Conservation (phyloP, 768 basidiomycete genomes). For the Rhizopogon sp. region DNA sequence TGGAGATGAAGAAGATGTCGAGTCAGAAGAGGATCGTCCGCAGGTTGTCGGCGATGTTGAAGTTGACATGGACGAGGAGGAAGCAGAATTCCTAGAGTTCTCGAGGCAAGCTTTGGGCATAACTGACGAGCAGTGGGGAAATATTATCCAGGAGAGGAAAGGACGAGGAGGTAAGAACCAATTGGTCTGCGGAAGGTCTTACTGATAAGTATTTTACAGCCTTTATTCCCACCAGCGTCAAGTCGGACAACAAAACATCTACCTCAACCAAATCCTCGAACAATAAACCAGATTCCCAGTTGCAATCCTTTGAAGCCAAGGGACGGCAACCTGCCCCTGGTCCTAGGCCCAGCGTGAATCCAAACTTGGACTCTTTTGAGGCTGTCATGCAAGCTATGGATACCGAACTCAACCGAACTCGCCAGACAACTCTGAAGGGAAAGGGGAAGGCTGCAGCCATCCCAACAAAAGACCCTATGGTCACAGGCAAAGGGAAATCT, state of each 20-base stretch:
- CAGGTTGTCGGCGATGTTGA: slow-evolving; percentile 82
- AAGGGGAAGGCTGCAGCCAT: slow-evolving; percentile 12
- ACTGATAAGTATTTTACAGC: slow-evolving; percentile 29
- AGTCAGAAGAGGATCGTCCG: slow-evolving; percentile 78
- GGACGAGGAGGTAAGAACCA: slow-evolving; percentile 70
- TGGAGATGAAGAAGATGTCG: slow-evolving; percentile 42
- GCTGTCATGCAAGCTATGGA: slow-evolving; percentile 97
- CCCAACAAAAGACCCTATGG: slow-evolving; percentile 12
- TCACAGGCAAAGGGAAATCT: slow-evolving; percentile 45
- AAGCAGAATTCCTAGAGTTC: slow-evolving; percentile 94
- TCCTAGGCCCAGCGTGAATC: slow-evolving; percentile 46
- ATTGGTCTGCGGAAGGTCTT: not conserved
- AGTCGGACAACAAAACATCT: slow-evolving; percentile 4
- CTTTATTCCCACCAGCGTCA: slow-evolving; percentile 45
- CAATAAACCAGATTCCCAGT: not conserved
- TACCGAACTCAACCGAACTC: slow-evolving; percentile 58
- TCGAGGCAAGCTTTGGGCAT: slow-evolving; percentile 90
- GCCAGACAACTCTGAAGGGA: slow-evolving; percentile 18
- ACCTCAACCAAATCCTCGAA: not conserved
- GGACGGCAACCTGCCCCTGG: slow-evolving; percentile 24
- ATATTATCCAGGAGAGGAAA: slow-evolving; percentile 77
- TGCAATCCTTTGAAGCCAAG: slow-evolving; percentile 4
- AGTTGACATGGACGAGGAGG: slow-evolving; percentile 88
- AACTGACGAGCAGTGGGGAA: slow-evolving; percentile 79
- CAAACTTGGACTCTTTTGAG: slow-evolving; percentile 87